Evolutionary conservation across 352 stramenopile species (phyloP).

Genomic region (Globisporangium irregulare): DNA sequence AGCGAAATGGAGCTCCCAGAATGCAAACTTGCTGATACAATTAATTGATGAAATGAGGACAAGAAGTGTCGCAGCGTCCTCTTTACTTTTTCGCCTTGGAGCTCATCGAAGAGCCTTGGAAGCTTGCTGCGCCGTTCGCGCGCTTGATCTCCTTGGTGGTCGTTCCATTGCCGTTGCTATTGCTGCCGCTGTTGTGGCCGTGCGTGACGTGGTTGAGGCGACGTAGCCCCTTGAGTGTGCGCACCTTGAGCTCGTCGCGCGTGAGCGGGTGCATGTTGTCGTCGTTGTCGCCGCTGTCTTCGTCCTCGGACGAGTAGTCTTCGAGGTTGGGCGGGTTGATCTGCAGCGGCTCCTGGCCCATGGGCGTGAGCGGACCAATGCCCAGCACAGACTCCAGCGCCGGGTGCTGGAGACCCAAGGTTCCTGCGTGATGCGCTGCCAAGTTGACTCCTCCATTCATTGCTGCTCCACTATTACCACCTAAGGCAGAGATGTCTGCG

Average conservation of each 20-base stretch:
- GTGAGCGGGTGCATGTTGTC: slow-evolving; percentile 89
- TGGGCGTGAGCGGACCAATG: slow-evolving; percentile 80
- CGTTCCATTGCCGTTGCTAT: background rate
- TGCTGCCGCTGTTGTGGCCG: slow-evolving; percentile 13
- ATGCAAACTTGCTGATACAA: background rate
- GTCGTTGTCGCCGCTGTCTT: slow-evolving; percentile 83
- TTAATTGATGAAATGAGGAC: background rate
- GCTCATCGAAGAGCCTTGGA: slow-evolving; percentile 1
- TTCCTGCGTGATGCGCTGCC: background rate
- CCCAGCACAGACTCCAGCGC: slow-evolving; percentile 75
- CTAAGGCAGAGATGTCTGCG: background rate
- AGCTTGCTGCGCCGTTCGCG: slow-evolving; percentile 14
- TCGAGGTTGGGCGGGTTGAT: slow-evolving; percentile 93
- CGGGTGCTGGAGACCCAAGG: slow-evolving; percentile 19
- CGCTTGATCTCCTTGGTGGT: slow-evolving; percentile 33
- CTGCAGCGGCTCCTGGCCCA: slow-evolving; percentile 88
- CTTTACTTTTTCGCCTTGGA: slow-evolving; percentile 19
- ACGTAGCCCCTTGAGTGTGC: slow-evolving; percentile 83
- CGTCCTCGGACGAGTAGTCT: slow-evolving; percentile 93
- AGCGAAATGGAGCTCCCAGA: background rate
- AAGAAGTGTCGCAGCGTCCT: background rate
- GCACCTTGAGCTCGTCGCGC: slow-evolving; percentile 89
- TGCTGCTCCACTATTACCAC: background rate
- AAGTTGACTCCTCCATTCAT: slow-evolving; percentile 5
- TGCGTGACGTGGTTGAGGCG: slow-evolving; percentile 44